A percentile compares a stretch with the other conserved stretches of the same genome.
Evolutionary conservation across 352 stramenopile species (phyloP).

Genomic region (Aphanomyces invadans): DNA sequence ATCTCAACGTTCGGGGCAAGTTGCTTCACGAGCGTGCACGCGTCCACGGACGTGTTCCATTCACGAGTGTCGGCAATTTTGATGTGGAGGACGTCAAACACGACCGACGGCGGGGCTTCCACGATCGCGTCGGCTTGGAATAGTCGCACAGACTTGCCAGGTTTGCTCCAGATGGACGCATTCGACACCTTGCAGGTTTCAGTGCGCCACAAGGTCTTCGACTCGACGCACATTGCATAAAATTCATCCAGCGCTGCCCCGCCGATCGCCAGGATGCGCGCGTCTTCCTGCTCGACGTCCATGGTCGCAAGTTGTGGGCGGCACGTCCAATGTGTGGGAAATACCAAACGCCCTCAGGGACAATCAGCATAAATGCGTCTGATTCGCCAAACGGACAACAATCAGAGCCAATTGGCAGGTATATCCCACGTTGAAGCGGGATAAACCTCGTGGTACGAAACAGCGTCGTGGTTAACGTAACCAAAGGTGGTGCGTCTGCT

Average conservation of each 20-base stretch:
- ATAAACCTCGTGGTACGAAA: no score
- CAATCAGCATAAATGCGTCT: no score
- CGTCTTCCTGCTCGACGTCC: neutral
- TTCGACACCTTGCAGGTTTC: neutral
- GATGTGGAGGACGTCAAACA: constrained; percentile 2
- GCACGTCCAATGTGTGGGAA: no score
- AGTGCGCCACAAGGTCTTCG: neutral
- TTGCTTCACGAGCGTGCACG: constrained; percentile 3
- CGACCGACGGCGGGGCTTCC: neutral
- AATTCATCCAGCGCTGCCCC: constrained; percentile 4
- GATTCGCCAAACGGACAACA: no score
- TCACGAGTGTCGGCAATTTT: neutral
- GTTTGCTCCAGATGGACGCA: constrained; percentile 8
- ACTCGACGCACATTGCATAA: neutral
- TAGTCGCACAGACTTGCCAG: neutral
- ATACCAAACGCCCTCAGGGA: no score
- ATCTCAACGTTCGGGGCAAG: constrained; percentile 4
- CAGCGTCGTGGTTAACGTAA: no score
- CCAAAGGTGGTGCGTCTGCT: no score
- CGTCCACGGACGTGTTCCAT: constrained; percentile 10
- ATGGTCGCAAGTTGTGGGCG: no score
- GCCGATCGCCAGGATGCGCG: neutral
- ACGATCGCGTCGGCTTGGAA: constrained; percentile 11
- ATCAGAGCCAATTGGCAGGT: no score
- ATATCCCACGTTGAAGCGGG: no score